Percentiles rank a stretch among this genome's conserved stretches.
Conservation (phyloP, 352 stramenopile genomes). For the Phytophthora sp. region DNA sequence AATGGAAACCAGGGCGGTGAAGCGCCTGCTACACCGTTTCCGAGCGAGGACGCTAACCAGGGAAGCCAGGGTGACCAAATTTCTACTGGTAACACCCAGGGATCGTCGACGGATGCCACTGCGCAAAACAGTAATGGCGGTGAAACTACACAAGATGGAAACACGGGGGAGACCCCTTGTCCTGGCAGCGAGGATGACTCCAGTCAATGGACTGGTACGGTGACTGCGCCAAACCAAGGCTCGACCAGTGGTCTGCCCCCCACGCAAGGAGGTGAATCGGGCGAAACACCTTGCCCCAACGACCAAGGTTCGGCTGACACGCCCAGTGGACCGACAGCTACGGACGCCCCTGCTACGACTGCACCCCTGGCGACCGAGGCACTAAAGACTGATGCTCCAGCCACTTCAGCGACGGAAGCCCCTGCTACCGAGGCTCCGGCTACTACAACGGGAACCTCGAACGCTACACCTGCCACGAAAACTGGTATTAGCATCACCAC, state of each 20-base stretch:
- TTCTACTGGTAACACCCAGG: neutral
- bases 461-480: constrained; percentile 1
- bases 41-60: neutral
- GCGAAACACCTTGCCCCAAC: constrained; percentile 3
- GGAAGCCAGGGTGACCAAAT: neutral
- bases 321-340: too few species aligned
- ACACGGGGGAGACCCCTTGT: constrained; percentile 15
- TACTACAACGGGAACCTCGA: too few species aligned
- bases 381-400: neutral
- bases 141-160: neutral
- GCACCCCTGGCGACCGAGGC: neutral
- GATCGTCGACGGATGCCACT: too few species aligned
- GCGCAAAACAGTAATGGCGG: too few species aligned
- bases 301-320: constrained; percentile 5
- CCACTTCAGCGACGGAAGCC: neutral
- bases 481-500: constrained; percentile 14
- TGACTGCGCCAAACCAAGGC: constrained; percentile 13
- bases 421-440: constrained; percentile 2
- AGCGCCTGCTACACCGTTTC: neutral
- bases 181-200: constrained; percentile 1
- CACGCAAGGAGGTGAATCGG: constrained; percentile 4
- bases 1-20: constrained; percentile 1
- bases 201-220: constrained; percentile 19
- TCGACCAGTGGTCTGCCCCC: neutral
- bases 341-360: neutral